Percentiles rank a stretch among this genome's conserved stretches.
phyloP scores from a whole-genome alignment of 2,329 filamentous ascomycete genomes.

The Exophiala alcalophila region DNA sequence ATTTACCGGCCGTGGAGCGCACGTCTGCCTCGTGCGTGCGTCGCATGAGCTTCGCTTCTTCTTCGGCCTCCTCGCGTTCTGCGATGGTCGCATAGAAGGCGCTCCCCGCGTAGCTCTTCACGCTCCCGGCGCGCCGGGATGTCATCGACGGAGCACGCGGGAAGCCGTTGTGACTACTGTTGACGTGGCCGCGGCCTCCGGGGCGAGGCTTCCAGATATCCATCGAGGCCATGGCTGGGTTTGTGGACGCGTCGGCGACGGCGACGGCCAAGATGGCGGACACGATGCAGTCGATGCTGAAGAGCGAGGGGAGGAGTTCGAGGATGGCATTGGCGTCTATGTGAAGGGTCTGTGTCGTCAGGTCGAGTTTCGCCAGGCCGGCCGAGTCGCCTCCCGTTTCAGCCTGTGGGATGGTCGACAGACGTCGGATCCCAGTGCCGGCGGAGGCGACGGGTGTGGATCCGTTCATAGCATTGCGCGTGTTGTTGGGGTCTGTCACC shows the following conservation, averaged over 20 bases:
- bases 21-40: slow-evolving; percentile 34
- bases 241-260: slow-evolving; percentile 43
- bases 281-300: slow-evolving; percentile 48
- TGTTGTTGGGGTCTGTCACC: slow-evolving; percentile 37
- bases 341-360: slow-evolving; percentile 38
- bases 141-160: too few species aligned
- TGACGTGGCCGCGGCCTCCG: too few species aligned
- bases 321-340: slow-evolving; percentile 42
- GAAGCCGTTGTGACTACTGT: too few species aligned
- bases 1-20: not conserved
- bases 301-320: slow-evolving; percentile 44
- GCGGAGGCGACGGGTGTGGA: slow-evolving; percentile 13
- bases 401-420: slow-evolving; percentile 40
- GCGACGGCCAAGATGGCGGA: slow-evolving; percentile 46
- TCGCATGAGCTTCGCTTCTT: slow-evolving; percentile 39
- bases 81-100: slow-evolving; percentile 34
- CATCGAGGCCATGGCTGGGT: slow-evolving; percentile 40
- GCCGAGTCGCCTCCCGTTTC: slow-evolving; percentile 36
- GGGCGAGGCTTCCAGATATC: slow-evolving; percentile 25
- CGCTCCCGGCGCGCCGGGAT: slow-evolving; percentile 30
- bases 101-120: slow-evolving; percentile 25
- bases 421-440: slow-evolving; percentile 18
- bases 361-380: slow-evolving; percentile 43
- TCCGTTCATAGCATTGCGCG: slow-evolving; percentile 30
- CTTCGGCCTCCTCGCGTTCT: slow-evolving; percentile 42